Base-by-base conservation (phyloP, 306 rosid genomes). In the Cicer yamashitae region DNA sequence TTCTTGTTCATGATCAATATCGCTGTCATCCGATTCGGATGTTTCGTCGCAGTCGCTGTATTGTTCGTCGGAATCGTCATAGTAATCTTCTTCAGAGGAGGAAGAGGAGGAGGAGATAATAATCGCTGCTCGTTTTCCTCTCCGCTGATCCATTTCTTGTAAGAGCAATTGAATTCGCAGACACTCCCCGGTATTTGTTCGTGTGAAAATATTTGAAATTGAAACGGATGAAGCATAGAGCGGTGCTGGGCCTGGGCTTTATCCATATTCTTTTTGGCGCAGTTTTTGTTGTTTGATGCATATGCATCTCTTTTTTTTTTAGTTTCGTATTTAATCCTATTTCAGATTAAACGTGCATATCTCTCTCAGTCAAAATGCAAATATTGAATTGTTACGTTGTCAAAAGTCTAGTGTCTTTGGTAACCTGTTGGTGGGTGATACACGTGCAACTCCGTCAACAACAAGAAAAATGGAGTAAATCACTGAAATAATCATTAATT, bases 91-190 rank as follows among this genome's bases (percentile, higher is more conserved):
- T 1, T 63, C 80, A 17, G 18, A 17, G 18, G 18, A 17, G 18
- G 18, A 17, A 3, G 44, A 34, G 44, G 66, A 58, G 4, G 93
- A 88, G 34, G 87, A 86, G 12, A 82, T 73, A 53, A 71, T 46
- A 77, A 81, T 74, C 59, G 75, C 5, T 53, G 48, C 53, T 67
- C 70, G 70, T 65, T 83, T 82, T 37, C 81, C 85, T 52, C 68
- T 78, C 52, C 38, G 54, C 30, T 68, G 45, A 58, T 40, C 70
- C 89, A 91, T 90, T 74, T 8, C 64, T 46, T 5, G 61, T 47
- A 52, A 52, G 14, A 4, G 63, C 7, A 38, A 57, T 44, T 43
- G 13, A 4, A 15, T 56, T n/a, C 12, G 10, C 14, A 46, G 3
- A 11, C 71, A 30, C 79, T 30, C 11, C 15, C 62, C 11, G n/a